A percentile compares a stretch with the other conserved stretches of the same genome.
Evolutionary conservation across 2,329 filamentous ascomycete genomes (phyloP).

Genomic region (Lomentospora prolificans): DNA sequence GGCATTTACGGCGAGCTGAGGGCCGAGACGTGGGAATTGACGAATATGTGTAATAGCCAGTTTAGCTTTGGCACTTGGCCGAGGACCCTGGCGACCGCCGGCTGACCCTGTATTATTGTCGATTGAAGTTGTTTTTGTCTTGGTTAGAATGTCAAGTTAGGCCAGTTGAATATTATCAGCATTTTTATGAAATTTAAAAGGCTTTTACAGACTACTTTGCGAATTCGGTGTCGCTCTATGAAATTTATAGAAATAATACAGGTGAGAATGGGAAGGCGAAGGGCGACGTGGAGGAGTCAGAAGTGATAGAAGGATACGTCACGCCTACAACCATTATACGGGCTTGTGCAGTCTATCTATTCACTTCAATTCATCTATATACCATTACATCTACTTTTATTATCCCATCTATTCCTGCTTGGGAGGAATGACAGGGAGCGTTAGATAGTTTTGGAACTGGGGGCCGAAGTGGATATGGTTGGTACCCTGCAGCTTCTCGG

Average conservation of each 20-base stretch:
- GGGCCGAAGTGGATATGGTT: constrained; percentile 46
- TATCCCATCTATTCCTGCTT: constrained; percentile 10
- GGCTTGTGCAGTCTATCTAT: no score
- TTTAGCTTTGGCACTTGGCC: constrained; percentile 36
- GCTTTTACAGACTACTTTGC: no score
- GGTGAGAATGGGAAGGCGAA: no score
- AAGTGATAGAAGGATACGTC: no score
- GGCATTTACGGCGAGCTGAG: constrained; percentile 27
- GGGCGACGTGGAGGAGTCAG: no score
- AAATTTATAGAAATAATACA: no score
- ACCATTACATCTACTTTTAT: no score
- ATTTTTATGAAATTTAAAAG: not conserved
- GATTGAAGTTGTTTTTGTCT: not conserved
- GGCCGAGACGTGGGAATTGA: constrained; percentile 59
- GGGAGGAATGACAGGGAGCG: constrained; percentile 39
- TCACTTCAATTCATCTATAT: no score
- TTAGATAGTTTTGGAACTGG: constrained; percentile 38
- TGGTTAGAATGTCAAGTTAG: no score
- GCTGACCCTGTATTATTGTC: not conserved
- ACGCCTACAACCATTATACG: no score
- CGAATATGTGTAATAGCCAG: constrained; percentile 54
- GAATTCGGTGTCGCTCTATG: no score
- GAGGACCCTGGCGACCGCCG: constrained; percentile 4
- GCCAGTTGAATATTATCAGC: no score
- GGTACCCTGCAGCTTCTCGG: constrained; percentile 26